These are phyloP conservation scores for Fusarium agapanthi DNA, from an alignment of 2,329 filamentous ascomycete genomes.

Conservation along the genomic window DNA sequence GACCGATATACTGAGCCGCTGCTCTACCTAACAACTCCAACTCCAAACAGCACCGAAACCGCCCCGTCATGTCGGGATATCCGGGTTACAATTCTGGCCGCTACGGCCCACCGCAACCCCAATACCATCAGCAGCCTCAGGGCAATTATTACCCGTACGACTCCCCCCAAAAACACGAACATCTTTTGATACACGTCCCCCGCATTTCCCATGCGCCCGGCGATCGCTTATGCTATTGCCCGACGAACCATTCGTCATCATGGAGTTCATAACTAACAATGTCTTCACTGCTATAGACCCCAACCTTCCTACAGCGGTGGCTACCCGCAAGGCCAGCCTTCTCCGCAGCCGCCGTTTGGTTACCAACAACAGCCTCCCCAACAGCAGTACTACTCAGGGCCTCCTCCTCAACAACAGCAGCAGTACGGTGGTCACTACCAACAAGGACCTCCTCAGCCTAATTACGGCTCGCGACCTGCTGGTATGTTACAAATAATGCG, in stretches of 20 bases:
- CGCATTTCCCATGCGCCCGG: conserved; percentile 16
- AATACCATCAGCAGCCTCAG: conserved; percentile 45
- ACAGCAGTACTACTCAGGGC: conserved; percentile 52
- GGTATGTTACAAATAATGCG: conserved; percentile 47
- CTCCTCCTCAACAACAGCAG: conserved; percentile 49
- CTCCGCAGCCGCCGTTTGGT: conserved; percentile 59
- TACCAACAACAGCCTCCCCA: conserved; percentile 53
- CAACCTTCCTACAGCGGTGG: conserved; percentile 58
- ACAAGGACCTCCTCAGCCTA: conserved; percentile 51
- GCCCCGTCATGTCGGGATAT: conserved; percentile 68
- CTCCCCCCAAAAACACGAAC: conserved; percentile 31
- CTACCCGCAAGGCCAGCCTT: conserved; percentile 56
- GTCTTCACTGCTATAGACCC: conserved; percentile 45
- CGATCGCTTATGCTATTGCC: conserved; percentile 12
- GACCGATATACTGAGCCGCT: background rate
- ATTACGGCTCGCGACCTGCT: conserved; percentile 61
- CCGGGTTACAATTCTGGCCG: conserved; percentile 63
- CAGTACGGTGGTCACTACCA: conserved; percentile 43
- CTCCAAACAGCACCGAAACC: background rate
- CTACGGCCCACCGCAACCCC: conserved; percentile 48
- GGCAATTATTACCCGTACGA: conserved; percentile 61
- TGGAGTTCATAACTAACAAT: conserved; percentile 32
- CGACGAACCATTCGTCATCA: background rate
- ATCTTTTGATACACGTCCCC: conserved; percentile 5
- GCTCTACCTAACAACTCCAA: background rate